Conservation (phyloP, 1,284 basidiomycete genomes). For the Stygiomarasmius scandens region DNA sequence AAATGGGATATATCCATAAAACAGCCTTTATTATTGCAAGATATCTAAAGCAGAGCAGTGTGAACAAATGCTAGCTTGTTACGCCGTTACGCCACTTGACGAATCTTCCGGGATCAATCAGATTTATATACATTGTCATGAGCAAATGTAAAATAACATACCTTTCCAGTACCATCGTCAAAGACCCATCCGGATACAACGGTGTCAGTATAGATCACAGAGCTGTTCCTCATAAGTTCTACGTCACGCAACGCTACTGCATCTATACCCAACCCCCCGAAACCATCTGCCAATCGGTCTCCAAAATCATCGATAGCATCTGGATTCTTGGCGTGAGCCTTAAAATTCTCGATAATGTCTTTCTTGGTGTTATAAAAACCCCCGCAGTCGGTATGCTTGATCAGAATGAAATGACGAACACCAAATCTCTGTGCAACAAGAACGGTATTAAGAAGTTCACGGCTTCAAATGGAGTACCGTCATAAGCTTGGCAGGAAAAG, state of each 20-base stretch:
- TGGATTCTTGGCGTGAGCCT: neutral
- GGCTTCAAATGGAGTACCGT: too few relatives aligned
- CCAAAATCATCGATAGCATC: neutral
- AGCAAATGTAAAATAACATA: too few relatives aligned
- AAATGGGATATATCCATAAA: too few relatives aligned
- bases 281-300: neutral
- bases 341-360: neutral
- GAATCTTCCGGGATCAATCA: too few relatives aligned
- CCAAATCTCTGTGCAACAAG: neutral
- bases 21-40: too few relatives aligned
- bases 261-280: neutral
- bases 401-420: neutral
- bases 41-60: too few relatives aligned
- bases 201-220: neutral
- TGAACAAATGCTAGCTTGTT: too few relatives aligned
- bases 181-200: neutral
- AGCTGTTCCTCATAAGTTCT: neutral
- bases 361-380: neutral
- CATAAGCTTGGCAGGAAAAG: neutral
- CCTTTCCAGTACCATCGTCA: neutral
- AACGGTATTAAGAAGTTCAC: neutral
- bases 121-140: too few relatives aligned
- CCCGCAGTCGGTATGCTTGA: neutral
- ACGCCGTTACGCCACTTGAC: too few relatives aligned
- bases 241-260: neutral